Evolutionary conservation across 345 rosid species (phyloP).

Genomic region (Dovyalis caffra): DNA sequence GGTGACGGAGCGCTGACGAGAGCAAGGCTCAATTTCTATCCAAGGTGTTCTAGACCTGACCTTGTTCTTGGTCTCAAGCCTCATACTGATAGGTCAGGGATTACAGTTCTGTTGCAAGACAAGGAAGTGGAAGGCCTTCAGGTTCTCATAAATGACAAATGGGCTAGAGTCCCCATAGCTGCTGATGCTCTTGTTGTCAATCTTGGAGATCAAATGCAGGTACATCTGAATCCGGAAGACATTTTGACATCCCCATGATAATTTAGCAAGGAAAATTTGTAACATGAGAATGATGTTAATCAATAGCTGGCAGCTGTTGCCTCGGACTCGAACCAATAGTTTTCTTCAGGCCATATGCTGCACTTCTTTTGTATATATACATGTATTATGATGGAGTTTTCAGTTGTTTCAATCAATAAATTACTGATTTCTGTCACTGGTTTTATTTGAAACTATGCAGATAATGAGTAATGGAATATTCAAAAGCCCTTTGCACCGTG

Average conservation of each 20-base stretch:
- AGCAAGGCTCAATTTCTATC: slow-evolving; percentile 28
- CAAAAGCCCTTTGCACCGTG: slow-evolving; percentile 7
- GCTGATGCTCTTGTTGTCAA: slow-evolving; percentile 14
- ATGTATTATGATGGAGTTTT: no score
- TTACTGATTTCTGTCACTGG: background rate
- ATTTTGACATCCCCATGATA: no score
- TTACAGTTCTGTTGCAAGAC: no score
- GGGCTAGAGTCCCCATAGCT: slow-evolving; percentile 4
- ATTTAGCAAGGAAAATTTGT: background rate
- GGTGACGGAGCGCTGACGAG: slow-evolving; percentile 13
- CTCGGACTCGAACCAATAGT: no score
- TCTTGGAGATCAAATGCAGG: slow-evolving; percentile 19
- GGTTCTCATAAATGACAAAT: slow-evolving; percentile 2
- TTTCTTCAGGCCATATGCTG: no score
- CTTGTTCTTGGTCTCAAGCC: no score
- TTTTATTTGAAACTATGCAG: background rate
- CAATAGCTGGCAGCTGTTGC: no score
- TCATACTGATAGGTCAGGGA: no score
- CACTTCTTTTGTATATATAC: no score
- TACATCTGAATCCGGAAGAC: background rate
- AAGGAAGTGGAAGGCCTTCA: no score
- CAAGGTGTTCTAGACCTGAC: slow-evolving; percentile 18
- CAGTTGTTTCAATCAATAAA: no score
- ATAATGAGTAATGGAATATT: slow-evolving; percentile 10
- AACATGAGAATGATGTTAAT: no score